Percentiles rank a stretch among this genome's conserved stretches.
These are phyloP conservation scores for Paraconiothyrium sp. DNA, from an alignment of 2,329 filamentous ascomycete genomes.

Conservation along the genomic window DNA sequence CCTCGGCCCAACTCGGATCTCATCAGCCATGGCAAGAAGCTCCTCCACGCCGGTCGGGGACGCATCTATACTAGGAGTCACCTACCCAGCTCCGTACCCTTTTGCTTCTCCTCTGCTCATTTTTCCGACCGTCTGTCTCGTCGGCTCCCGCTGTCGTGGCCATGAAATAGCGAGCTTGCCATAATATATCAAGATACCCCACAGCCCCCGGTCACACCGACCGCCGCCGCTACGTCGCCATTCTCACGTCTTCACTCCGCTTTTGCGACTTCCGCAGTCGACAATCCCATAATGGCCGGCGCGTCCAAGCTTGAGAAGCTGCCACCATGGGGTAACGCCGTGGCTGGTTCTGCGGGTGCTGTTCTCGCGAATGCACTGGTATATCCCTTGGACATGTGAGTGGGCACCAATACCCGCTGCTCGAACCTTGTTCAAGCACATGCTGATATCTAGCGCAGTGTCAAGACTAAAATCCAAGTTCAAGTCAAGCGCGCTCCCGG, in stretches of 20 bases:
- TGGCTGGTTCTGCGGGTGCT: slow-evolving; percentile 91
- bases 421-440: not conserved
- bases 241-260: slow-evolving; percentile 13
- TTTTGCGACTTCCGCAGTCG: slow-evolving; percentile 7
- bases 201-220: slow-evolving; percentile 28
- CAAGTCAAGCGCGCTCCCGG: slow-evolving; percentile 74
- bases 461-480: slow-evolving; percentile 96
- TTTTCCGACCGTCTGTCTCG: not conserved
- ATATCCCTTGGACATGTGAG: slow-evolving; percentile 96
- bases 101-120: slow-evolving; percentile 18
- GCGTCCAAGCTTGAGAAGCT: slow-evolving; percentile 74
- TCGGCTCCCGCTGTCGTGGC: slow-evolving; percentile 13
- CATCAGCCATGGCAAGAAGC: slow-evolving; percentile 40
- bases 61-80: slow-evolving; percentile 17
- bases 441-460: slow-evolving; percentile 62
- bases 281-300: slow-evolving; percentile 56
- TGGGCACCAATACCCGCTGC: slow-evolving; percentile 10
- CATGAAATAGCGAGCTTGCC: slow-evolving; percentile 35
- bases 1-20: slow-evolving; percentile 45
- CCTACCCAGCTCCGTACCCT: slow-evolving; percentile 25
- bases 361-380: slow-evolving; percentile 95
- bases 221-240: slow-evolving; percentile 21
- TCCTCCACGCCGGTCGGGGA: slow-evolving; percentile 29
- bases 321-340: slow-evolving; percentile 91
- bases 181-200: slow-evolving; percentile 24